These are phyloP conservation scores for Solanum sejunctum DNA, from an alignment of 257 asterid genomes.

Conservation along the genomic window DNA sequence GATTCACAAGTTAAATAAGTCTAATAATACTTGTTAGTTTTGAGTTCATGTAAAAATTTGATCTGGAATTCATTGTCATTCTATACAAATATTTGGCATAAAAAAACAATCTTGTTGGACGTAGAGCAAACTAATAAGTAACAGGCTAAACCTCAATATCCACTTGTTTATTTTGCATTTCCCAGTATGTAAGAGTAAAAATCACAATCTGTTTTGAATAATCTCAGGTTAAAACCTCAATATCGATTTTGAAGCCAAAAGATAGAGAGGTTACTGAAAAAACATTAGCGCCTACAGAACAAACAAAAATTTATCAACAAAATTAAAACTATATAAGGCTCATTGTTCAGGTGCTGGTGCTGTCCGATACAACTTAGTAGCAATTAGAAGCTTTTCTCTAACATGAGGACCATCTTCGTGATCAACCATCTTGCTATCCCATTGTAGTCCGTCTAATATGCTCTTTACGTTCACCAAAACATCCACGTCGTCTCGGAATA, in stretches of 20 bases:
- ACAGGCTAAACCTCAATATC: no score
- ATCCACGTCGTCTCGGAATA: slow-evolving; percentile 80
- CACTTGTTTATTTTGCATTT: background rate
- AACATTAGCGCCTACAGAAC: background rate
- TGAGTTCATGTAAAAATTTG: background rate
- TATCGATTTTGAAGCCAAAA: background rate
- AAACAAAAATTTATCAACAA: background rate
- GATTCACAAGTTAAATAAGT: background rate
- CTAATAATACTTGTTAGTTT: no score
- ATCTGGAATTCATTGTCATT: no score
- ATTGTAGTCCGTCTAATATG: slow-evolving; percentile 54
- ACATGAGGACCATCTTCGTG: slow-evolving; percentile 84
- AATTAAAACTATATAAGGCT: background rate
- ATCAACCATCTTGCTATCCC: slow-evolving; percentile 76
- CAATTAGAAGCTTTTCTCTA: slow-evolving; percentile 67
- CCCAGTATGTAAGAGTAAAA: background rate
- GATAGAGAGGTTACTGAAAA: background rate
- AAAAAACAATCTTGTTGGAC: no score
- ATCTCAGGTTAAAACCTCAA: background rate
- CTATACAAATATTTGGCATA: no score
- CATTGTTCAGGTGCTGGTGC: slow-evolving; percentile 28
- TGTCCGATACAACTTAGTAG: slow-evolving; percentile 88
- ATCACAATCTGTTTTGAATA: background rate
- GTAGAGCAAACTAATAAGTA: no score
- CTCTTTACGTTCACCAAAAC: slow-evolving; percentile 45